A percentile compares a stretch with the other conserved stretches of the same genome.
Evolutionary conservation across 2,329 filamentous ascomycete genomes (phyloP).

Genomic region (Biscogniauxia marginata): DNA sequence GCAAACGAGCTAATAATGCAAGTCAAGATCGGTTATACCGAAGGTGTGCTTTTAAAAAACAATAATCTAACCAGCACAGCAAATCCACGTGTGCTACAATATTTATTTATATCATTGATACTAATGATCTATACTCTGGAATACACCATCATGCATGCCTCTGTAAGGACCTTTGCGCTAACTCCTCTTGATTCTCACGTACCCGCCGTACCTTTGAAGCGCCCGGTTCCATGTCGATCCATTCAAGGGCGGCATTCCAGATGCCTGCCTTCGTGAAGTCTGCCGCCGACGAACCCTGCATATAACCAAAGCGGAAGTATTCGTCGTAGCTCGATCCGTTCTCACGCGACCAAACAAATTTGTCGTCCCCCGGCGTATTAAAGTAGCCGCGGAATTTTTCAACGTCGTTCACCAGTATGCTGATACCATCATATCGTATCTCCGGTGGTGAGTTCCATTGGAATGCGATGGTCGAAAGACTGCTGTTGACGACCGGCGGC

Average conservation of each 20-base stretch:
- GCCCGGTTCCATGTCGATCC: constrained; percentile 64
- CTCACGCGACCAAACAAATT: constrained; percentile 61
- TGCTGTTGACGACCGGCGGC: constrained; percentile 45
- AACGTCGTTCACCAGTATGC: constrained; percentile 81
- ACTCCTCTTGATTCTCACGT: constrained; percentile 13
- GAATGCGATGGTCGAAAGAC: constrained; percentile 65
- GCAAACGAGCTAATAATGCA: too few species aligned
- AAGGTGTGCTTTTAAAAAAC: too few species aligned
- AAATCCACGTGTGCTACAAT: not conserved
- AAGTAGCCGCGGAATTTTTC: constrained; percentile 76
- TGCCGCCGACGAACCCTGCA: constrained; percentile 61
- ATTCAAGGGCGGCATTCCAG: constrained; percentile 64
- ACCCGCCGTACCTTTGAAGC: constrained; percentile 47
- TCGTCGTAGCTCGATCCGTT: constrained; percentile 51
- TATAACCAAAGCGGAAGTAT: constrained; percentile 76
- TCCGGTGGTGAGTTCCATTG: constrained; percentile 48
- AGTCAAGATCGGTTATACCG: too few species aligned
- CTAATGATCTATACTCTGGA: not conserved
- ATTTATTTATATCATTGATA: not conserved
- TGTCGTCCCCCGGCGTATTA: constrained; percentile 48
- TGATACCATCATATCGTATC: constrained; percentile 69
- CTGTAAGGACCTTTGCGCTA: constrained; percentile 12
- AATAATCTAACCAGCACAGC: not conserved
- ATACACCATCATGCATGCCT: constrained; percentile 4
- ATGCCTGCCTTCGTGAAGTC: constrained; percentile 76